Conservation (phyloP, 2,329 filamentous ascomycete genomes). For the Sarocladium kiliense region DNA sequence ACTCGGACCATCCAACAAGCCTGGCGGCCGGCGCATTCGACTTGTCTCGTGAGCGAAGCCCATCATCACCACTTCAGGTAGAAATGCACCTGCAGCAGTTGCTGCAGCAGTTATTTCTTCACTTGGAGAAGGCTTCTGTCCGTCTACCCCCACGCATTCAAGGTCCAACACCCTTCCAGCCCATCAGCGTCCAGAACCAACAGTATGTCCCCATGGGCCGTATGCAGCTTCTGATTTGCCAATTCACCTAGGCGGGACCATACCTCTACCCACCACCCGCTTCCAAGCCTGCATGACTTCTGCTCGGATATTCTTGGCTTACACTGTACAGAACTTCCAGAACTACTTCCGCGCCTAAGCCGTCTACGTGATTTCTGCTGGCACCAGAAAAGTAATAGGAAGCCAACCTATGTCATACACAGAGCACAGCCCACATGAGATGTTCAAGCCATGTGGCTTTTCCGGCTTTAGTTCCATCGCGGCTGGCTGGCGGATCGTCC, state of each 20-base stretch:
- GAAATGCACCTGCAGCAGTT: too few relatives aligned
- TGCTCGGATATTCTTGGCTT: not conserved
- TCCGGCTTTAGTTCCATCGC: too few relatives aligned
- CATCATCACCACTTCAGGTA: not conserved
- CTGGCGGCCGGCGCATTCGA: not conserved
- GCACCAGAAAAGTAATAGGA: too few relatives aligned
- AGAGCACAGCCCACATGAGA: not conserved
- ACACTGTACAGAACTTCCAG: not conserved
- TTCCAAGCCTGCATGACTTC: not conserved
- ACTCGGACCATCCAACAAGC: too few relatives aligned
- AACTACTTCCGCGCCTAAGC: not conserved
- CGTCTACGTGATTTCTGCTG: too few relatives aligned
- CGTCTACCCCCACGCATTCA: not conserved
- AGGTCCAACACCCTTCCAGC: not conserved
- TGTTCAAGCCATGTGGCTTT: not conserved
- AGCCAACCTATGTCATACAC: too few relatives aligned
- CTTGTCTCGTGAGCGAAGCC: not conserved
- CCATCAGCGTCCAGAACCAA: not conserved
- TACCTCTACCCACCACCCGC: too few relatives aligned
- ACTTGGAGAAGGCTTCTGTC: not conserved
- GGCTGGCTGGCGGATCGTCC: not conserved
- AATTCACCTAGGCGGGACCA: not conserved
- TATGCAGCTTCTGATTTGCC: slow-evolving; percentile 7
- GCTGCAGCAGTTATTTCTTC: not conserved
- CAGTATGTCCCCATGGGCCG: not conserved